A percentile compares a stretch with the other conserved stretches of the same genome.
Conservation (phyloP, 2,329 filamentous ascomycete genomes). For the Phaeosphaeria sp. region DNA sequence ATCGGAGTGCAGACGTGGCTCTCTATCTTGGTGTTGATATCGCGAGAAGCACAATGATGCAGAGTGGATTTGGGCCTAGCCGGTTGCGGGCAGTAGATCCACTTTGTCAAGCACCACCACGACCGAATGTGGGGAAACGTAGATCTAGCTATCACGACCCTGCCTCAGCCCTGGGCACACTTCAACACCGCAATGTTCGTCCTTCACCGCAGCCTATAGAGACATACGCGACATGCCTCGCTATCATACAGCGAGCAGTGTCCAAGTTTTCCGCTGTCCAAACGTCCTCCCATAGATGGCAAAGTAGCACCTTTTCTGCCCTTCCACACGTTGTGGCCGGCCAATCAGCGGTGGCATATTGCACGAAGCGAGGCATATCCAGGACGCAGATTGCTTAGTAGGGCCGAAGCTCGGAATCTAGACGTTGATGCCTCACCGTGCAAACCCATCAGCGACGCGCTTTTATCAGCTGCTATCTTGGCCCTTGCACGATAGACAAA, state of each 20-base stretch:
- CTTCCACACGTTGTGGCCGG: slow-evolving; percentile 7
- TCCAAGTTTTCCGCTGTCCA: slow-evolving; percentile 34
- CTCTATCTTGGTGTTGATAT: slow-evolving; percentile 29
- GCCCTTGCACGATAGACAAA: slow-evolving; percentile 29
- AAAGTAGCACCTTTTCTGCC: slow-evolving; percentile 11
- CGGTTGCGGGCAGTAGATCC: slow-evolving; percentile 18
- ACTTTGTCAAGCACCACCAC: slow-evolving; percentile 16
- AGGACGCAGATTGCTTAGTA: slow-evolving; percentile 10
- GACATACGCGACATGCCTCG: slow-evolving; percentile 13
- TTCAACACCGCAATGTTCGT: slow-evolving; percentile 10
- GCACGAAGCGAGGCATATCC: slow-evolving; percentile 22
- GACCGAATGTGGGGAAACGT: slow-evolving; percentile 23
- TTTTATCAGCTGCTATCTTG: slow-evolving; percentile 41
- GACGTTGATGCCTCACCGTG: slow-evolving; percentile 19
- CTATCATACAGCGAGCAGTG: slow-evolving; percentile 12
- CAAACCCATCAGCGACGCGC: slow-evolving; percentile 26
- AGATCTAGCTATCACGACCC: slow-evolving; percentile 17
- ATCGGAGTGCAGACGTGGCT: slow-evolving; percentile 22
- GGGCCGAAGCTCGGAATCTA: slow-evolving; percentile 30
- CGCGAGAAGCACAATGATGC: slow-evolving; percentile 29
- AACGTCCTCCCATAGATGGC: slow-evolving; percentile 35
- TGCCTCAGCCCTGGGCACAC: slow-evolving; percentile 14
- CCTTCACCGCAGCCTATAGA: slow-evolving; percentile 7
- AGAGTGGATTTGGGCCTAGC: slow-evolving; percentile 14
- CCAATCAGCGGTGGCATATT: slow-evolving; percentile 30